phyloP scores from a whole-genome alignment of 108 stramenopile genomes.

The Nitzschia sp. region DNA sequence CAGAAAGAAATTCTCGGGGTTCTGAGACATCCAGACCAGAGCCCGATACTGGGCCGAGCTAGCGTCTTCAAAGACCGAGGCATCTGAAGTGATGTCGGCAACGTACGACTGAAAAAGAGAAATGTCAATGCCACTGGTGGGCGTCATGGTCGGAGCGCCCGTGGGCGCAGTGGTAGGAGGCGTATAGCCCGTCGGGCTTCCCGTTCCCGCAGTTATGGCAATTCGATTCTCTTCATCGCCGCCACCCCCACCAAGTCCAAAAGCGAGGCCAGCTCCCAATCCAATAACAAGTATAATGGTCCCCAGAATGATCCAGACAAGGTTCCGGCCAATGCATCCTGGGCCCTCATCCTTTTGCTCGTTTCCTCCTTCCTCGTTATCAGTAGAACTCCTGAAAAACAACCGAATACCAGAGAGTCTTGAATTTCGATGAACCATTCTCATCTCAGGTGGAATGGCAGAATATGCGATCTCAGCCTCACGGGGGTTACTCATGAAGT shows the following conservation, averaged over 20 bases:
- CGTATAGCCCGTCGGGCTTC: not conserved
- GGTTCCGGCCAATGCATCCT: not conserved
- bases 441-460: not conserved
- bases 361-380: not conserved
- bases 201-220: not conserved
- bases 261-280: not conserved
- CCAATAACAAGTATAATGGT: not conserved
- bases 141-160: not conserved
- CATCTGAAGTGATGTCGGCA: not conserved
- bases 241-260: constrained; percentile 1
- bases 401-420: not conserved
- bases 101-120: not conserved
- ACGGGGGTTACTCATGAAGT: not conserved
- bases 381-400: not conserved
- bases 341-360: not conserved
- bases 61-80: not conserved
- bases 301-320: not conserved
- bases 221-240: not conserved
- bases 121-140: not conserved
- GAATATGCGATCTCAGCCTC: not conserved
- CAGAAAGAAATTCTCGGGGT: not conserved
- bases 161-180: not conserved
- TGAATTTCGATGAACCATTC: not conserved
- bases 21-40: not conserved
- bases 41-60: constrained; percentile 4